A percentile compares a stretch with the other conserved stretches of the same genome.
Evolutionary conservation across 495 filamentous ascomycete species (phyloP).

Genomic region (Xylaria longipes): DNA sequence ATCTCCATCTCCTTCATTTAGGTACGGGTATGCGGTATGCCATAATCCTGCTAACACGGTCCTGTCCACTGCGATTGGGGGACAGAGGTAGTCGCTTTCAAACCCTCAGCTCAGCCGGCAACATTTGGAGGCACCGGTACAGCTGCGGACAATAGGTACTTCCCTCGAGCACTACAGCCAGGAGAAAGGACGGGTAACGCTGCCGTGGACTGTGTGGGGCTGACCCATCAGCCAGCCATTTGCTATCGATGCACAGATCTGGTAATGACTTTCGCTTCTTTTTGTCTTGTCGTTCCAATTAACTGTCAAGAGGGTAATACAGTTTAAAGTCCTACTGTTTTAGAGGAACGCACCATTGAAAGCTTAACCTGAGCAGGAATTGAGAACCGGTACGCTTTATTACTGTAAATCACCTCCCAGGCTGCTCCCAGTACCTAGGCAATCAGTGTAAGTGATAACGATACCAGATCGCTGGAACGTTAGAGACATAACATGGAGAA

Average conservation of each 20-base stretch:
- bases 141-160: not conserved
- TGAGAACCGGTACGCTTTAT: not conserved
- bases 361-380: no score
- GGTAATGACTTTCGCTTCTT: slow-evolving; percentile 19
- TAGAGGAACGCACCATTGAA: not conserved
- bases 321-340: not conserved
- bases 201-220: slow-evolving; percentile 11
- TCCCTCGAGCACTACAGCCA: not conserved
- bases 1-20: slow-evolving; percentile 15
- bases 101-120: not conserved
- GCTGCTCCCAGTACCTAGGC: no score
- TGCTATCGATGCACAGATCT: slow-evolving; percentile 4
- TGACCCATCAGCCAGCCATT: slow-evolving; percentile 1
- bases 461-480: not conserved
- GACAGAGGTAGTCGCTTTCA: not conserved
- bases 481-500: not conserved
- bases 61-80: not conserved
- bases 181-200: slow-evolving; percentile 3
- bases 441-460: not conserved
- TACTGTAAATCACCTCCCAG: no score
- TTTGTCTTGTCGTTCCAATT: slow-evolving; percentile 13
- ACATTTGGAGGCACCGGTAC: not conserved
- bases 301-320: not conserved
- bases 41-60: slow-evolving; percentile 17
- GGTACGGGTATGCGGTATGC: not conserved